phyloP scores from a whole-genome alignment of 306 rosid genomes.

The Calophaca sinica region DNA sequence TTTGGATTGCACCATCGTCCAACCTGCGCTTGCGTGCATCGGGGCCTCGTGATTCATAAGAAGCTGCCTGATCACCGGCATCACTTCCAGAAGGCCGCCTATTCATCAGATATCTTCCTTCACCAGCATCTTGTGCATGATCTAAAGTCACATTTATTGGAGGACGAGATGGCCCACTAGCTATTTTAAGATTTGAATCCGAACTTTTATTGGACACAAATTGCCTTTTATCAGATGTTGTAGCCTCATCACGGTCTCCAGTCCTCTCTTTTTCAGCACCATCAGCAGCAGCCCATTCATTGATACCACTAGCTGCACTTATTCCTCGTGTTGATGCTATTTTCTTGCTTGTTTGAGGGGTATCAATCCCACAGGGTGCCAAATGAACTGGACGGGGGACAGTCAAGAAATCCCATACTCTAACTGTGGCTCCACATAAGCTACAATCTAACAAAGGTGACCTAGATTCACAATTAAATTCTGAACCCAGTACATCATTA shows the following conservation, averaged over 20 bases:
- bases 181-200: conserved; percentile 80
- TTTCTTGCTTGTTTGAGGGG: conserved; percentile 91
- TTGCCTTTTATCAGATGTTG: conserved; percentile 75
- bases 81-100: conserved; percentile 84
- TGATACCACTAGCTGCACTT: conserved; percentile 98
- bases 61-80: conserved; percentile 82
- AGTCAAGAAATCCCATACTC: conserved; percentile 82
- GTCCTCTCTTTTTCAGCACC: conserved; percentile 77
- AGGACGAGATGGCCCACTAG: conserved; percentile 63
- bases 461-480: conserved; percentile 70
- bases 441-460: conserved; percentile 95
- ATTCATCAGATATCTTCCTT: conserved; percentile 76
- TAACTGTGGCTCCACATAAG: conserved; percentile 93
- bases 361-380: conserved; percentile 71
- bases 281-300: conserved; percentile 86
- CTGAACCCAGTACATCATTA: conserved; percentile 55
- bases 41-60: conserved; percentile 89
- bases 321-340: conserved; percentile 87
- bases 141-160: conserved; percentile 61
- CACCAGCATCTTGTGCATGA: conserved; percentile 61
- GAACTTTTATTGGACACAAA: conserved; percentile 54
- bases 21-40: conserved; percentile 79
- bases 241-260: conserved; percentile 90
- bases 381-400: conserved; percentile 83
- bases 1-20: conserved; percentile 65